Base-by-base conservation (phyloP, 306 rosid genomes). In the Begonia fuchsioides region DNA sequence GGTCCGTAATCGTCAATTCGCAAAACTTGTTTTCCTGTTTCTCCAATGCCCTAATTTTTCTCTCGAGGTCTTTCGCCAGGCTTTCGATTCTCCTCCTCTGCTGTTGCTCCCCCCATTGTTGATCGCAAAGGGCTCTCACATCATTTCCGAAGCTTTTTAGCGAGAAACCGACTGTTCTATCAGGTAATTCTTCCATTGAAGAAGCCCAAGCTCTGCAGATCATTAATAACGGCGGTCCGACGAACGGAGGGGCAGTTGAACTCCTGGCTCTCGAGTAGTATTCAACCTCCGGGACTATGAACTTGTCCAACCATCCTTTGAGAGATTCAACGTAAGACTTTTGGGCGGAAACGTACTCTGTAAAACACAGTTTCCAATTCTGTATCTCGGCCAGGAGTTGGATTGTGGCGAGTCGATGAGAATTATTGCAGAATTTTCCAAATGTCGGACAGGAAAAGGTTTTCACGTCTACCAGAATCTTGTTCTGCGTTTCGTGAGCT, bases 401-500 rank as follows among this genome's bases (percentile, higher is more conserved):
- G 49, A 71, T 66, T 6, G 94, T 92, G 8, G 96, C 96, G 43
- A 73, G 59, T 15, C 79, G 58, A 58, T 83, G 98, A 54, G 87
- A 77, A 38, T 77, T 82, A 18, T 79, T 82, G 68, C 94, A 71
- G 70, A 77, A 77, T 53, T 79, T 85, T 39, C 82, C 78, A 9
- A 66, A 57, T 1, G 83, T 47, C 8, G 90, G 77, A 44, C 81
- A 66, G 32, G 81, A 68, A 64, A 77, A 85, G 49, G 75, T 66
- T 43, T 68, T 92, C 12, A 92, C 94, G 76, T 82, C 82, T 2
- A 76, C 69, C 32, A 92, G 74, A 58, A 92, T 82, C 69, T 69
- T 85, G 65, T 73, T 73, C 71, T 92, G 98, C n/a, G 94, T 85
- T 79, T 82, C 94, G 58, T 92, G 96, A 40, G 71, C 62, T 67